A percentile compares a stretch with the other conserved stretches of the same genome.
phyloP scores from a whole-genome alignment of 176 grass and related monocot genomes.

The Oryza nivara region DNA sequence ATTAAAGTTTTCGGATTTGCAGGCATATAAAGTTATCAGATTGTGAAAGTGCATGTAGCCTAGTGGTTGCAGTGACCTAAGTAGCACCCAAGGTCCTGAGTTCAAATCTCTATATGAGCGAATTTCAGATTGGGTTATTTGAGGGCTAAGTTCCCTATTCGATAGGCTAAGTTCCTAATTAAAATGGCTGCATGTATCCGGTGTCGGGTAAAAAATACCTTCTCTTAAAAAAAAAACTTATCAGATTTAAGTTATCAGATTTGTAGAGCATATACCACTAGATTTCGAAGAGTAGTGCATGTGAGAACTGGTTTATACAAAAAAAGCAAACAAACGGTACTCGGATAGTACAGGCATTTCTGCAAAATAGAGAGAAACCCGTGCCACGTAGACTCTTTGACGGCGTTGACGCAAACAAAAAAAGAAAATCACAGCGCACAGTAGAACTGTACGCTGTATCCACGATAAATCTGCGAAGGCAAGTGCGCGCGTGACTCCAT shows the following conservation, averaged over 20 bases:
- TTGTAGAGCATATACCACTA: background rate
- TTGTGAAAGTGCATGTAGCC: too few species aligned
- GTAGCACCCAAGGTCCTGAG: too few species aligned
- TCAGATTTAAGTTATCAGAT: too few species aligned
- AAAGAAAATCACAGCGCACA: background rate
- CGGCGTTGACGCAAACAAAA: conserved; percentile 4
- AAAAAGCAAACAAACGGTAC: background rate
- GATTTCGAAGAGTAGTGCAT: background rate
- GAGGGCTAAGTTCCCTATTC: too few species aligned
- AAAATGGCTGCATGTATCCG: too few species aligned
- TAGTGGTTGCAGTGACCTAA: too few species aligned
- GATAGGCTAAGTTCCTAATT: too few species aligned
- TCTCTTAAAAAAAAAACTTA: too few species aligned
- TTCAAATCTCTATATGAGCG: too few species aligned
- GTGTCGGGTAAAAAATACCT: too few species aligned
- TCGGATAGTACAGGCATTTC: background rate
- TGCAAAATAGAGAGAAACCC: conserved; percentile 15
- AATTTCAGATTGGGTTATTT: too few species aligned
- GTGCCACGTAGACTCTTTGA: background rate
- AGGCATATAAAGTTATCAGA: background rate
- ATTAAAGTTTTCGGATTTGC: background rate
- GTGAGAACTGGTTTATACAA: background rate
- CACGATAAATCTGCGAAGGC: background rate
- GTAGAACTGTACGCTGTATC: background rate
- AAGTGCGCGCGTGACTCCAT: conserved; percentile 20